Evolutionary conservation across 768 basidiomycete species (phyloP).

Genomic region (Trametes meyenii): DNA sequence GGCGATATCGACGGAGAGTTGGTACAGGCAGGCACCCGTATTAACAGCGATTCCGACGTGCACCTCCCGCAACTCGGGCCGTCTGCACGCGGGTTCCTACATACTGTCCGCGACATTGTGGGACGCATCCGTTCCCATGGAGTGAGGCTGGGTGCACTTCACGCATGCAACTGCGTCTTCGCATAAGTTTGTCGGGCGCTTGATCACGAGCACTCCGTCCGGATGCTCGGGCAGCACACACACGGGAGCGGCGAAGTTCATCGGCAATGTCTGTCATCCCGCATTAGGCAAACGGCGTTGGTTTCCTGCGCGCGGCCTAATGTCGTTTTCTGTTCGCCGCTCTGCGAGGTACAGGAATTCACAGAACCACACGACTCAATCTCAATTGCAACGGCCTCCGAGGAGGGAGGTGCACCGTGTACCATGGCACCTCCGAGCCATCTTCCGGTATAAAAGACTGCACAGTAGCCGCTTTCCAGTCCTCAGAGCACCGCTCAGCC

Average conservation of each 20-base stretch:
- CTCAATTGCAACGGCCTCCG: neutral
- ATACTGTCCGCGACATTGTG: slow-evolving; percentile 4
- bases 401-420: no score
- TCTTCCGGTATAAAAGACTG: slow-evolving; percentile 2
- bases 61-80: neutral
- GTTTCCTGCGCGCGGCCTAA: neutral
- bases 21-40: neutral
- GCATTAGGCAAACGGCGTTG: neutral
- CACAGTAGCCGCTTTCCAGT: neutral
- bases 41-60: neutral
- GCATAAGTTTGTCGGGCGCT: neutral
- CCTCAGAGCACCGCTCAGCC: slow-evolving; percentile 13
- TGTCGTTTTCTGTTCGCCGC: neutral
- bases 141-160: slow-evolving; percentile 3
- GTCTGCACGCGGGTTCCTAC: neutral
- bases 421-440: no score
- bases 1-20: no score
- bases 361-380: no score
- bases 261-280: neutral
- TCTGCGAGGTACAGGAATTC: neutral
- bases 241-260: slow-evolving; percentile 10
- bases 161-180: slow-evolving; percentile 1
- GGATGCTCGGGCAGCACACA: slow-evolving; percentile 5
- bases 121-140: slow-evolving; percentile 3
- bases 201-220: neutral